Conservation (phyloP, 2,329 filamentous ascomycete species). For the Dryadomyces quercus-mongolicae region DNA sequence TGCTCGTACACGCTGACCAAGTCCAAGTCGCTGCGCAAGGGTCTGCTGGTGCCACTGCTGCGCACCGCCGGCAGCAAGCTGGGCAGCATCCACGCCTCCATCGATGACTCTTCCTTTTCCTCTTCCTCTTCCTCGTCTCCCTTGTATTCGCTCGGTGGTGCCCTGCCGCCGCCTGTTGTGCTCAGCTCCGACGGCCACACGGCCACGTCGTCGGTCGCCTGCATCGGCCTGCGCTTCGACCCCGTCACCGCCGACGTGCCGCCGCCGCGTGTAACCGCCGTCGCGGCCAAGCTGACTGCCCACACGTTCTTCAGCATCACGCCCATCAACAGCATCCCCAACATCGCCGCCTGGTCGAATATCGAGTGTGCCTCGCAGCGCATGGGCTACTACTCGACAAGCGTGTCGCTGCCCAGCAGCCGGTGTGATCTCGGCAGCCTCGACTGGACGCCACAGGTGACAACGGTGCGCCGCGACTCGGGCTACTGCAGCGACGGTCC, state of each 20-base stretch:
- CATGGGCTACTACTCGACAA: constrained; percentile 33
- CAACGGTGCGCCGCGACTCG: constrained; percentile 33
- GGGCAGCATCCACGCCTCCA: constrained; percentile 29
- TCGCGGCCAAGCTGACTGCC: constrained; percentile 37
- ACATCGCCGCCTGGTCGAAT: constrained; percentile 32
- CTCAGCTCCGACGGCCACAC: constrained; percentile 35
- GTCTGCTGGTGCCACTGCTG: constrained; percentile 28
- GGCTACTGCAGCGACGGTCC: constrained; percentile 34
- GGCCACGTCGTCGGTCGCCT: constrained; percentile 28
- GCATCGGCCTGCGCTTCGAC: constrained; percentile 34
- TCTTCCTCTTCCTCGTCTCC: constrained; percentile 13
- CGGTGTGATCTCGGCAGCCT: constrained; percentile 11
- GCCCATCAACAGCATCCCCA: constrained; percentile 34
- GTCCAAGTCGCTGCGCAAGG: constrained; percentile 40
- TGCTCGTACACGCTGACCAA: constrained; percentile 36
- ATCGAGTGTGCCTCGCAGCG: constrained; percentile 23
- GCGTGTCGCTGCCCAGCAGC: constrained; percentile 26
- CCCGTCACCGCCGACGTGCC: constrained; percentile 27
- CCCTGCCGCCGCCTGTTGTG: constrained; percentile 36
- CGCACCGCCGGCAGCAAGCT: constrained; percentile 24
- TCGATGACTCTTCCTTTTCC: constrained; percentile 19
- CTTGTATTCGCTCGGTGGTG: neutral
- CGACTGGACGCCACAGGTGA: constrained; percentile 28
- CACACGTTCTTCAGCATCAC: constrained; percentile 39
- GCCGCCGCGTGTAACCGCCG: constrained; percentile 35